Base-by-base conservation (phyloP, 1,284 basidiomycete species). In the Vanrija pseudolonga region DNA sequence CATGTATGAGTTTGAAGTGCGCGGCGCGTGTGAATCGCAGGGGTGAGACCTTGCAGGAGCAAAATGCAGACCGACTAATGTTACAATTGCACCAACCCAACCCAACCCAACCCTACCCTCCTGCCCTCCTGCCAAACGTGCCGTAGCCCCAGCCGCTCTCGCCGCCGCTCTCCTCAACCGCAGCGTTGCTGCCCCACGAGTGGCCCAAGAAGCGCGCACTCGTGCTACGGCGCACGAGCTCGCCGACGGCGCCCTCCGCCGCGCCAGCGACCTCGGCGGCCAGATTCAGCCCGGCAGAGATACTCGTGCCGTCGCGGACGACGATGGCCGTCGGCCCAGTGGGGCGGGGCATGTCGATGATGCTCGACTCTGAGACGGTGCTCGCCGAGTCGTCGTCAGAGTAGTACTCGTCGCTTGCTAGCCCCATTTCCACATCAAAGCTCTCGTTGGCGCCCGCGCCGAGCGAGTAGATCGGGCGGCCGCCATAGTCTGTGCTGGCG, bases 261-360 rank as follows among this genome's bases (percentile, higher is more conserved):
- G 8, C 49, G 23, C 28, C 19, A 14, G 12, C 39, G 26, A 49
- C 47, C 20, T 17, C 46, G 22, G 20, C 46, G 0, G 26, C 46
- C 5, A 20, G 38, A 24, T 36, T 18, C 6, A 36, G 14, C 18
- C 47, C 47, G 28, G 39, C 39, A 1, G n/a, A 18, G 19, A 40
- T 40, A 18, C 39, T 40, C 39, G 39, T 14, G 39, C 39, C 40
- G 19, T 14, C 37, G 18, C 47, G 22, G 9, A 47, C 38, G 38
- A 59, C 46, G 19, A 53, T 49, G 12, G 51, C 38, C 20, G 48
- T 47, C 17, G 47, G 51, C 18, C 39, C n/a, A 5, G 39, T 20
- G 7, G 56, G 48, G 14, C 44, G 55, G 8, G 58, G 58, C 23
- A 60, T 47, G 41, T 60, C 58, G 37, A 60, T 60, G 37, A 60